Evolutionary conservation across 1,284 basidiomycete genomes (phyloP).

Genomic region (Sphagnurus paluster): DNA sequence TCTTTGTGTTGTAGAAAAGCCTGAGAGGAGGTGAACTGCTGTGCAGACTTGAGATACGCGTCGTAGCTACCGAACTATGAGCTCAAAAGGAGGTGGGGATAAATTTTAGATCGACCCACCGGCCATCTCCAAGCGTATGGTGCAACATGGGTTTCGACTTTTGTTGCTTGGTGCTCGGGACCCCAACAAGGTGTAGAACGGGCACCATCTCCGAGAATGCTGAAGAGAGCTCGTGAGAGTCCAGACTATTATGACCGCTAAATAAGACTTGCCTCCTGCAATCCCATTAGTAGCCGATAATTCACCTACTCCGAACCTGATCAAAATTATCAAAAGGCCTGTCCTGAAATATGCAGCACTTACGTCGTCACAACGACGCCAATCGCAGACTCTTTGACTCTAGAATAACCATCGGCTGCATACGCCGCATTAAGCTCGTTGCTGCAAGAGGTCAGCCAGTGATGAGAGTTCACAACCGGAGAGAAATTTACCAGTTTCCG

Average conservation of each 20-base stretch:
- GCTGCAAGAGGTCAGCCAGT: constrained; percentile 35
- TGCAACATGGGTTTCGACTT: constrained; percentile 73
- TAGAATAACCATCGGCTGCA: constrained; percentile 93
- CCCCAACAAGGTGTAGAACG: constrained; percentile 89
- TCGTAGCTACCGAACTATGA: constrained; percentile 51
- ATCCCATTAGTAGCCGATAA: constrained; percentile 51
- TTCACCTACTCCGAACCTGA: constrained; percentile 21
- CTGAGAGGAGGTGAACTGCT: constrained; percentile 76
- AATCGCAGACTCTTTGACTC: constrained; percentile 73
- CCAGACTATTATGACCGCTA: neutral
- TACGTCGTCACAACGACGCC: constrained; percentile 81
- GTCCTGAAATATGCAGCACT: constrained; percentile 11
- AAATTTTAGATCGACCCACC: constrained; percentile 41
- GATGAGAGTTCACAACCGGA: neutral
- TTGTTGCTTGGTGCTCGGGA: constrained; percentile 76
- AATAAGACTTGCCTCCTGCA: constrained; percentile 54
- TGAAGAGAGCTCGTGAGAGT: constrained; percentile 23
- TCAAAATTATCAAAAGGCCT: neutral
- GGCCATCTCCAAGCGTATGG: constrained; percentile 85
- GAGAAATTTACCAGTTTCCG: constrained; percentile 70
- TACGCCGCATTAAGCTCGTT: constrained; percentile 90
- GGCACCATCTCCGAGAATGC: constrained; percentile 90
- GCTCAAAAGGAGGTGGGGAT: neutral
- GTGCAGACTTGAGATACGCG: constrained; percentile 77
- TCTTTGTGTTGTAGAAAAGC: constrained; percentile 55